Base-by-base conservation (phyloP, 176 grass and related monocot genomes). In the Triticum dicoccoides region DNA sequence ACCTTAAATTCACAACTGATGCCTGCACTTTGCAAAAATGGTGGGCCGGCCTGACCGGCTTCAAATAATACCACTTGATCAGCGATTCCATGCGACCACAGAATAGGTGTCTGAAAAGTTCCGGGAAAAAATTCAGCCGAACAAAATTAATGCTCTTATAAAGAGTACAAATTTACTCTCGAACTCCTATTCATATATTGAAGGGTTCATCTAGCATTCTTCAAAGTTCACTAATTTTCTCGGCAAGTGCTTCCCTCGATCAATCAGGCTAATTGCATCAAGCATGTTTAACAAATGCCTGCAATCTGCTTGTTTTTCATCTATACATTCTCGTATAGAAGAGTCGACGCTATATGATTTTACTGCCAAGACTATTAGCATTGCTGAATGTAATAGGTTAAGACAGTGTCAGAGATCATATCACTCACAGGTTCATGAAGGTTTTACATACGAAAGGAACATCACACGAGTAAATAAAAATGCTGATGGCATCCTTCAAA, bases 81-180 rank as follows among this genome's bases (percentile, higher is more conserved):
- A 74, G 86, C 92, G 39, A 96, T 87, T 66, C 97, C 97, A 83
- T 99, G 94, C 61, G 86, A 94, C 97, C 97, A 98, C 68, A 98
- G 32, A 84, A 98, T 82, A 23, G 92, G 92, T 38, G 93, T 98
- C 94, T 99, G 88, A 63, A 88, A 92, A 63, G 38, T 80, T 47
- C n/a, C 27, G 6, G 1, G 18, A 77, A 15, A 24, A 73, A 81
- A 58, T n/a, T 69, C 37, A 39, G 21, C 21, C 17, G 66, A 65
- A 59, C 18, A 21, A 61, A 65, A 84, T 6, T 2, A 64, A 66
- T 49, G 32, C 11, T 32, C 9, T 81, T 47, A 21, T 59, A n/a
- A 81, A 68, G 10, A 85, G 3, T 65, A 38, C 18, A 71, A 30
- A 49, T 27, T 71, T 77, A 3, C 23, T 42, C 52, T 14, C 11